Conservation (phyloP, 768 basidiomycete species). For the Leccinum arenicola region DNA sequence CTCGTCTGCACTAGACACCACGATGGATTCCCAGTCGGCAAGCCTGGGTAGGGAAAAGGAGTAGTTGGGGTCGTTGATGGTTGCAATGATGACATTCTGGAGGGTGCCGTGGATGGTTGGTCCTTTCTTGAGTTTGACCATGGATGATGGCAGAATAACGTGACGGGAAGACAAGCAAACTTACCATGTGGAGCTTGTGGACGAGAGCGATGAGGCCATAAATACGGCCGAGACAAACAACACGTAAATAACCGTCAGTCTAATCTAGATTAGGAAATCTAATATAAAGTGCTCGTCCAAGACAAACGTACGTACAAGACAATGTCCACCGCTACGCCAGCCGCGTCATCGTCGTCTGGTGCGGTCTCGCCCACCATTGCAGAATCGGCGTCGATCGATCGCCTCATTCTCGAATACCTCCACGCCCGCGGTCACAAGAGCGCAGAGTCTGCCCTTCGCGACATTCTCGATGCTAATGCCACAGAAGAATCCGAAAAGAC, state of each 20-base stretch:
- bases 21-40: constrained; percentile 29
- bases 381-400: constrained; percentile 34
- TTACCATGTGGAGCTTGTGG: too few relatives aligned
- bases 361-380: constrained; percentile 30
- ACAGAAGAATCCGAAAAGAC: constrained; percentile 38
- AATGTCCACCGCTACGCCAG: constrained; percentile 34
- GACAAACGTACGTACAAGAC: background rate
- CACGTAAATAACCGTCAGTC: constrained; percentile 3
- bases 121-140: constrained; percentile 23
- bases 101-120: constrained; percentile 12
- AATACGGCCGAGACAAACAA: constrained; percentile 5
- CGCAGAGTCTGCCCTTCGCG: constrained; percentile 44
- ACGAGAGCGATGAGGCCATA: background rate
- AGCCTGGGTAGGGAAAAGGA: constrained; percentile 27
- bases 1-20: constrained; percentile 25
- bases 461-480: constrained; percentile 33
- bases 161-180: background rate
- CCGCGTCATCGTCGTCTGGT: constrained; percentile 33
- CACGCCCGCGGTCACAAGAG: constrained; percentile 43
- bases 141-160: constrained; percentile 1
- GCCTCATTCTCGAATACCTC: constrained; percentile 47
- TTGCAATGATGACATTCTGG: constrained; percentile 22
- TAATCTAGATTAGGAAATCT: constrained; percentile 1
- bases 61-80: constrained; percentile 29
- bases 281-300: background rate